Evolutionary conservation across 176 grass and related monocot species (phyloP).

Genomic region (Saccharum officinarum): DNA sequence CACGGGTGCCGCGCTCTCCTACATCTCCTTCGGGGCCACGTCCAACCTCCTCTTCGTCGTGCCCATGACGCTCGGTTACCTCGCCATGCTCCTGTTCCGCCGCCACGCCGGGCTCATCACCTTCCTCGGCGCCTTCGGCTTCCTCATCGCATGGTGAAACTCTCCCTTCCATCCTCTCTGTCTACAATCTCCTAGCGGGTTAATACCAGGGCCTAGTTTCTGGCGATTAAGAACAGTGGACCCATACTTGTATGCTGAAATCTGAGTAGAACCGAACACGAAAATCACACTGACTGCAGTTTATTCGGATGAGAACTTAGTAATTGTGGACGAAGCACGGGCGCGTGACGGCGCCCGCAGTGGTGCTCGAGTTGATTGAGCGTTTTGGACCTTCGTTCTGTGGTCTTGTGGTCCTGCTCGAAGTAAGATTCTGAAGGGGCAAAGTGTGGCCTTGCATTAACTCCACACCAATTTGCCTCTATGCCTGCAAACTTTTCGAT

Average conservation of each 20-base stretch:
- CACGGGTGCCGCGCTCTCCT: conserved; percentile 78
- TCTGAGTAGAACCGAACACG: conserved; percentile 14
- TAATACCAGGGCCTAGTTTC: conserved; percentile 7
- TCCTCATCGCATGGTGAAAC: conserved; percentile 90
- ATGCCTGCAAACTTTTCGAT: conserved; percentile 10
- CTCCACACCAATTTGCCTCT: conserved; percentile 15
- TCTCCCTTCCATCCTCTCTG: conserved; percentile 10
- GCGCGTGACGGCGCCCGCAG: not conserved
- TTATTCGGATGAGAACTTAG: conserved; percentile 21
- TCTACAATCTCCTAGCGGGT: not conserved
- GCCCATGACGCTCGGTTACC: conserved; percentile 81
- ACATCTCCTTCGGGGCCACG: conserved; percentile 79
- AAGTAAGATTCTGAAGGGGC: conserved; percentile 18
- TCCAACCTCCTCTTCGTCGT: conserved; percentile 94
- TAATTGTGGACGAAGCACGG: conserved; percentile 14
- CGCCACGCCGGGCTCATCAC: conserved; percentile 69
- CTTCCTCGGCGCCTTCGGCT: conserved; percentile 89
- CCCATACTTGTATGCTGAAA: not conserved
- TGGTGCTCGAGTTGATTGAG: not conserved
- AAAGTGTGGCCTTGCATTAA: conserved; percentile 24
- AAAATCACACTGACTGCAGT: not conserved
- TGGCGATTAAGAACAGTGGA: not conserved
- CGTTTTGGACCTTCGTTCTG: not conserved
- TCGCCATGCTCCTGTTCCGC: conserved; percentile 75
- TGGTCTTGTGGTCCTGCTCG: conserved; percentile 19